phyloP scores from a whole-genome alignment of 2,329 filamentous ascomycete genomes.

The Ustulina deusta region DNA sequence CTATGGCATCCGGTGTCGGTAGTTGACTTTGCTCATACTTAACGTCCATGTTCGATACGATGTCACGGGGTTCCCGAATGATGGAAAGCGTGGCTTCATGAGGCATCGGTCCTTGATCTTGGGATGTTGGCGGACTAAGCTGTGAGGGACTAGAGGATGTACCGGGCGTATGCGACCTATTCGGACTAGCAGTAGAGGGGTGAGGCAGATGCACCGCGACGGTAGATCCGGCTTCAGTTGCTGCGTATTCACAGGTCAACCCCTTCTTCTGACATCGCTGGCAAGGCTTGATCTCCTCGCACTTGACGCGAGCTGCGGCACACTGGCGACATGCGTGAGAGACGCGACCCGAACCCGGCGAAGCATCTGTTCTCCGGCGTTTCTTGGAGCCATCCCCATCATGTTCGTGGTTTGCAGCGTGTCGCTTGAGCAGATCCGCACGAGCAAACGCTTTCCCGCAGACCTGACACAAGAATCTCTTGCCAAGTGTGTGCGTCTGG shows the following conservation, averaged over 20 bases:
- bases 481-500: slow-evolving; percentile 47
- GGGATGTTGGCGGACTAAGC: slow-evolving; percentile 36
- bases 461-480: slow-evolving; percentile 52
- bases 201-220: slow-evolving; percentile 60
- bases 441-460: slow-evolving; percentile 67
- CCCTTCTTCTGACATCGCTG: slow-evolving; percentile 62
- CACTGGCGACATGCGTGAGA: slow-evolving; percentile 66
- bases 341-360: slow-evolving; percentile 62
- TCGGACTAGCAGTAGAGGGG: slow-evolving; percentile 55
- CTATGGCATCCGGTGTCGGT: slow-evolving; percentile 52
- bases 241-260: slow-evolving; percentile 58
- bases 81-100: slow-evolving; percentile 36
- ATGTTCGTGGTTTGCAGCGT: slow-evolving; percentile 64
- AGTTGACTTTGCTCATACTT: slow-evolving; percentile 53
- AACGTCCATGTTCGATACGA: slow-evolving; percentile 45
- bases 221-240: slow-evolving; percentile 55
- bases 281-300: slow-evolving; percentile 67
- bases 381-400: slow-evolving; percentile 60
- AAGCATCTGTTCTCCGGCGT: slow-evolving; percentile 59
- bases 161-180: slow-evolving; percentile 34
- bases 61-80: slow-evolving; percentile 46
- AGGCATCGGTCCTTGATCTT: slow-evolving; percentile 37
- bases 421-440: slow-evolving; percentile 65
- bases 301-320: slow-evolving; percentile 65
- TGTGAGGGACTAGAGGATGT: slow-evolving; percentile 23